Conservation (phyloP, 2,329 filamentous ascomycete genomes). For the Raffaelea albimanens region DNA sequence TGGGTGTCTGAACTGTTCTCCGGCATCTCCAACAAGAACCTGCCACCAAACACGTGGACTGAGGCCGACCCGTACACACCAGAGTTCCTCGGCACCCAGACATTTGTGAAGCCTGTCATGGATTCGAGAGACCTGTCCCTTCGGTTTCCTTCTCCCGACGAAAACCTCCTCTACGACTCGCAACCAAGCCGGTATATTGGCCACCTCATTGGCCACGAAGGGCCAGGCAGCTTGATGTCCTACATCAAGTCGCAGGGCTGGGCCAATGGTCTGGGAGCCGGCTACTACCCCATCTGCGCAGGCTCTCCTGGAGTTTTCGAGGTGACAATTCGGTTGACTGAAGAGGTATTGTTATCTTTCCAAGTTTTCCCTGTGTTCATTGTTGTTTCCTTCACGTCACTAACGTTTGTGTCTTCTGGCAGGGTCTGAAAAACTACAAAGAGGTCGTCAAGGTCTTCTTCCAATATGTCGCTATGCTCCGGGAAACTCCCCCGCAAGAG, state of each 20-base stretch:
- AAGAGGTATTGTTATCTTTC: too few species aligned
- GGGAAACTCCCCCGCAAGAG: conserved; percentile 68
- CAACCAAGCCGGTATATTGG: conserved; percentile 80
- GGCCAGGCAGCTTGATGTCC: conserved; percentile 82
- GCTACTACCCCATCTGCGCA: conserved; percentile 65
- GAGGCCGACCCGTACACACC: conserved; percentile 39
- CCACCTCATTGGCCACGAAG: conserved; percentile 86
- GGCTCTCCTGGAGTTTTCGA: conserved; percentile 71
- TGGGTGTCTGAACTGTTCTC: conserved; percentile 84
- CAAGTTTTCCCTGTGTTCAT: background rate
- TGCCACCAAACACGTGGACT: conserved; percentile 51
- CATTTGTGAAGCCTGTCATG: conserved; percentile 87
- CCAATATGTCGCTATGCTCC: conserved; percentile 82
- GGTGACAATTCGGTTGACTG: conserved; percentile 69
- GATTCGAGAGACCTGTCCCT: conserved; percentile 72
- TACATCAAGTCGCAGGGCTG: conserved; percentile 86
- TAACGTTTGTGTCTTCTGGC: too few species aligned
- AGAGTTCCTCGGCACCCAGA: conserved; percentile 52
- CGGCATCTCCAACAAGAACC: conserved; percentile 69
- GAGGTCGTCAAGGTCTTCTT: conserved; percentile 79
- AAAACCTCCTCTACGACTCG: conserved; percentile 68
- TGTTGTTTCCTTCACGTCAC: background rate
- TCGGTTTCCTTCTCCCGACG: conserved; percentile 76
- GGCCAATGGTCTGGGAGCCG: conserved; percentile 75
- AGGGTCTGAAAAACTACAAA: conserved; percentile 67